These are phyloP conservation scores for Claviceps sp. DNA, from an alignment of 2,329 filamentous ascomycete species.

Conservation along the genomic window DNA sequence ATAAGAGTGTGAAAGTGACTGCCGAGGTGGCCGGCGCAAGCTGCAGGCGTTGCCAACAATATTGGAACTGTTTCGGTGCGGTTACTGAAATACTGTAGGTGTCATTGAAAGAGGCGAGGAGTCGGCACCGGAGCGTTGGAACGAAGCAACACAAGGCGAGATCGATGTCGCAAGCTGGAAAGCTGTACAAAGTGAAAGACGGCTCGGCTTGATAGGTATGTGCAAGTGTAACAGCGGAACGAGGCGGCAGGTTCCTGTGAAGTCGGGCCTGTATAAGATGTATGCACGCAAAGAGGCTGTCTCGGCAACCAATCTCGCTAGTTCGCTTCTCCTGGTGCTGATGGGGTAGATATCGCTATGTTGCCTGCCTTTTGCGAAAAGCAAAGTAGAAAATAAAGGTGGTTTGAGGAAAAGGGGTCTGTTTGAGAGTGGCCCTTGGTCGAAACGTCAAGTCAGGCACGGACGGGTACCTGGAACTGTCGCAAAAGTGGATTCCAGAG, in stretches of 20 bases:
- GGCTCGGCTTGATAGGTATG: slow-evolving; percentile 9
- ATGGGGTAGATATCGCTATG: not conserved
- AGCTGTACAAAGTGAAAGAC: slow-evolving; percentile 4
- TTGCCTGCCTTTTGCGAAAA: not conserved
- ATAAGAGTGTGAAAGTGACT: slow-evolving; percentile 11
- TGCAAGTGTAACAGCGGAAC: slow-evolving; percentile 6
- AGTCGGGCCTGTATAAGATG: not conserved
- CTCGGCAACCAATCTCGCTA: not conserved
- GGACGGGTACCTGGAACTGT: slow-evolving; percentile 13
- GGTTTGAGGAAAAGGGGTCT: not conserved
- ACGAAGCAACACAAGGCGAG: slow-evolving; percentile 19
- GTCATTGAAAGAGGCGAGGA: slow-evolving; percentile 17
- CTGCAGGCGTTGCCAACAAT: slow-evolving; percentile 23
- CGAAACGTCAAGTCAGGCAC: slow-evolving; percentile 5
- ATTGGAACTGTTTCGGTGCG: slow-evolving; percentile 18
- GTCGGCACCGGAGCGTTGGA: slow-evolving; percentile 22
- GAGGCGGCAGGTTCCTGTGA: not conserved
- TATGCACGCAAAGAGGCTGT: not conserved
- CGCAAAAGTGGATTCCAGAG: slow-evolving; percentile 5
- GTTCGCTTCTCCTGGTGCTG: not conserved
- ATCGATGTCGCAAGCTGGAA: slow-evolving; percentile 15
- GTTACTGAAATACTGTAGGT: slow-evolving; percentile 14
- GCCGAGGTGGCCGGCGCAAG: slow-evolving; percentile 18
- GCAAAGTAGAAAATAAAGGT: not conserved
- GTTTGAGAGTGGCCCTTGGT: not conserved